A percentile compares a stretch with the other conserved stretches of the same genome.
These are phyloP conservation scores for Xylaria castorea DNA, from an alignment of 495 filamentous ascomycete genomes.

Conservation along the genomic window DNA sequence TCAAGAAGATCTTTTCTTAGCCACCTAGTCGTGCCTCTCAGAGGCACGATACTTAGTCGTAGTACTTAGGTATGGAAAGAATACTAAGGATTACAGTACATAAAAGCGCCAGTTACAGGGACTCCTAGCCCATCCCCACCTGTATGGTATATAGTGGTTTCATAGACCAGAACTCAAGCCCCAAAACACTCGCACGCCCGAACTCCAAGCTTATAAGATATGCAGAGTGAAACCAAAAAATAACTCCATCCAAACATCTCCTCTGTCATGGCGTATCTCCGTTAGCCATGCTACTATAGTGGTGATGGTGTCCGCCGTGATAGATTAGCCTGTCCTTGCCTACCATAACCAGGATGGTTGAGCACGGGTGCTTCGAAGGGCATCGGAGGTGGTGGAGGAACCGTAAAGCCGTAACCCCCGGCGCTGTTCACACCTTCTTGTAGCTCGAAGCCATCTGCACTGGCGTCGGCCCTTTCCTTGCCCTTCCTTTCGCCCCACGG, in stretches of 20 bases:
- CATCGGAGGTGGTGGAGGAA: constrained; percentile 23
- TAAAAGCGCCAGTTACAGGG: not conserved
- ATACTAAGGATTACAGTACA: not conserved
- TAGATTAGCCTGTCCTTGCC: constrained; percentile 25
- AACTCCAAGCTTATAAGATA: constrained; percentile 34
- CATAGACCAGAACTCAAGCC: not conserved
- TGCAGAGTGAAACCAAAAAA: constrained; percentile 1
- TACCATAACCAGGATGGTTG: constrained; percentile 41
- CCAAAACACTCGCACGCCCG: constrained; percentile 13
- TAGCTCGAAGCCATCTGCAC: constrained; percentile 41
- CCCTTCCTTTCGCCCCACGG: constrained; percentile 38
- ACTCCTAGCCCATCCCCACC: not conserved
- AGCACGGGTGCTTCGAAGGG: constrained; percentile 31
- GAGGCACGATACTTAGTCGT: not conserved
- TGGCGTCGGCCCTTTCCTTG: constrained; percentile 33
- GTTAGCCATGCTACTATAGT: not conserved
- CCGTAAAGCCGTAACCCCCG: constrained; percentile 27
- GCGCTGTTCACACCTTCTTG: constrained; percentile 30
- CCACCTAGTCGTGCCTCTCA: not conserved
- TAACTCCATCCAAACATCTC: not conserved
- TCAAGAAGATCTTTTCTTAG: not conserved
- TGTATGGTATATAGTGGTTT: constrained; percentile 14
- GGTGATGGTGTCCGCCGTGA: constrained; percentile 19
- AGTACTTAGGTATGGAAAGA: not conserved
- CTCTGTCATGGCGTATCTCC: not conserved